Percentiles rank a stretch among this genome's conserved stretches.
These are phyloP conservation scores for Daldinia concentrica DNA, from an alignment of 495 filamentous ascomycete genomes.

Conservation along the genomic window DNA sequence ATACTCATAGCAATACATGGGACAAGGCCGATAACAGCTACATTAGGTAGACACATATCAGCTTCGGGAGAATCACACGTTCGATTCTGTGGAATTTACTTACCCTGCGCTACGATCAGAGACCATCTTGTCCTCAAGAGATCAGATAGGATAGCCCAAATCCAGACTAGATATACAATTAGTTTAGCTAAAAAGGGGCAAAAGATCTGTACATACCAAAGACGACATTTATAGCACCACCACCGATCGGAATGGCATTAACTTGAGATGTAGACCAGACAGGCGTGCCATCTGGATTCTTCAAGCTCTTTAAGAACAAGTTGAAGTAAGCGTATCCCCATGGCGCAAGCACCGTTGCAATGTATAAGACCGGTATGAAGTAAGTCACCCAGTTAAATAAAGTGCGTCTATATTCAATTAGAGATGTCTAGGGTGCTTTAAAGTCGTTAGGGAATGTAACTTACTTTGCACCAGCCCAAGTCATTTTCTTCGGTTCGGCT, in stretches of 20 bases:
- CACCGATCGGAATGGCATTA: conserved; percentile 52
- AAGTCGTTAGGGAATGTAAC: not conserved
- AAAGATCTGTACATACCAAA: conserved; percentile 36
- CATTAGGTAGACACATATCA: not conserved
- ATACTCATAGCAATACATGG: conserved; percentile 52
- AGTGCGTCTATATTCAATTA: conserved; percentile 44
- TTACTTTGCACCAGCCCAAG: conserved; percentile 49
- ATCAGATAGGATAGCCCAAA: conserved; percentile 54
- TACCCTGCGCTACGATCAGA: conserved; percentile 50
- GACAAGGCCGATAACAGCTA: conserved; percentile 49
- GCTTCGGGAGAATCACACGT: not conserved
- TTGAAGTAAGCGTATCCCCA: conserved; percentile 56
- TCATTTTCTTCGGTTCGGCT: conserved; percentile 50
- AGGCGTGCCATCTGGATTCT: conserved; percentile 47
- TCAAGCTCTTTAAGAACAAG: conserved; percentile 51
- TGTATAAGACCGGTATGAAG: conserved; percentile 50
- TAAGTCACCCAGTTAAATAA: conserved; percentile 50
- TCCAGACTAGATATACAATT: conserved; percentile 45
- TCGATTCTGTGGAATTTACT: not conserved
- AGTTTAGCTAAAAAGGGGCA: conserved; percentile 2
- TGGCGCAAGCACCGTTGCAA: conserved; percentile 49
- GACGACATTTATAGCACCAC: conserved; percentile 50
- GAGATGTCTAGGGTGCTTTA: not conserved
- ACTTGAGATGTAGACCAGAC: conserved; percentile 50
- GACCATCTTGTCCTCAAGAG: conserved; percentile 50